A percentile compares a stretch with the other conserved stretches of the same genome.
Conservation (phyloP, 2,329 filamentous ascomycete species). For the Pyrenophora teres region DNA sequence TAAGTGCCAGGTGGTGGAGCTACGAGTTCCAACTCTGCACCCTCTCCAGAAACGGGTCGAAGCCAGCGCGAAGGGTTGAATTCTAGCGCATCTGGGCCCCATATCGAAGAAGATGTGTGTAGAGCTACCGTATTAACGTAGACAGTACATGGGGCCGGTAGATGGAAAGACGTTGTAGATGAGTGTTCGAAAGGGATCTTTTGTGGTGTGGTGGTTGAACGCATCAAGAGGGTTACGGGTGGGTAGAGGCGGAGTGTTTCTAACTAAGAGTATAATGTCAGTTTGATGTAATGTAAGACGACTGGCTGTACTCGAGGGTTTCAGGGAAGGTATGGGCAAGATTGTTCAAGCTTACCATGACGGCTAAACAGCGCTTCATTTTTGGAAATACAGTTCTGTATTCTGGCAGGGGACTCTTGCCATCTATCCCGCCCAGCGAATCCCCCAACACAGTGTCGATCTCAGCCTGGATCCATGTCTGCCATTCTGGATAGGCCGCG, state of each 20-base stretch:
- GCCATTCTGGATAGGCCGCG: slow-evolving; percentile 54
- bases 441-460: slow-evolving; percentile 42
- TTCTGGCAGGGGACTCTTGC: not conserved
- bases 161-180: not conserved
- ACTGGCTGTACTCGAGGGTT: not conserved
- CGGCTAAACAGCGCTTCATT: slow-evolving; percentile 2
- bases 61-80: slow-evolving; percentile 4
- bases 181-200: not conserved
- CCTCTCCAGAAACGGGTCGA: not conserved
- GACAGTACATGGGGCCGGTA: not conserved
- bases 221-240: slow-evolving; percentile 12
- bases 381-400: slow-evolving; percentile 1
- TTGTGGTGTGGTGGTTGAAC: not conserved
- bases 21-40: not conserved
- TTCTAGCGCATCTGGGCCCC: not conserved
- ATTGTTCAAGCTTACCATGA: not conserved
- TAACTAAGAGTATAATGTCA: slow-evolving; percentile 31
- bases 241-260: slow-evolving; percentile 23
- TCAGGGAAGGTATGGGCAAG: not conserved
- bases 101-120: slow-evolving; percentile 4
- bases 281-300: not conserved
- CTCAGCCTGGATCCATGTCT: slow-evolving; percentile 57
- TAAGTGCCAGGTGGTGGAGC: slow-evolving; percentile 5
- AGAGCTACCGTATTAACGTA: slow-evolving; percentile 12
- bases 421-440: too few species aligned